Conservation (phyloP, 805 yeast species). For the Starmerella asiatica region DNA sequence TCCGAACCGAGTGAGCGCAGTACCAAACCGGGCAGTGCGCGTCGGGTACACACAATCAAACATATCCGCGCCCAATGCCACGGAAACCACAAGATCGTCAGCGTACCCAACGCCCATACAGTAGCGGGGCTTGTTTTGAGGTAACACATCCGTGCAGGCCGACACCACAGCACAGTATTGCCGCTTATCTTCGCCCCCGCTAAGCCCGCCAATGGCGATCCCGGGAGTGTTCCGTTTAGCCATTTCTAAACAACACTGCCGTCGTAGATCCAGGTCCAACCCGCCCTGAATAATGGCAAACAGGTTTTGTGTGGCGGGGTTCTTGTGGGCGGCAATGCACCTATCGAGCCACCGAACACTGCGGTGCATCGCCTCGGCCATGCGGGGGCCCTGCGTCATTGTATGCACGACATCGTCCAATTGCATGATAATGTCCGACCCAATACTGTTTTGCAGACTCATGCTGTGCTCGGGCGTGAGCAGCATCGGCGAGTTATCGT, state of each 20-base stretch:
- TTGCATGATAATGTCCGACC: constrained; percentile 37
- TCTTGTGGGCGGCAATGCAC: constrained; percentile 33
- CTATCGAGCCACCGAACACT: constrained; percentile 35
- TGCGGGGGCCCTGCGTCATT: constrained; percentile 33
- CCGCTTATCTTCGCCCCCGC: constrained; percentile 35
- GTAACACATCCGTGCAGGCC: constrained; percentile 31
- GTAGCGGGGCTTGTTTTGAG: constrained; percentile 32
- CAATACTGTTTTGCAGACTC: constrained; percentile 33
- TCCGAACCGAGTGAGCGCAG: constrained; percentile 32
- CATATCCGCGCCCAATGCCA: constrained; percentile 35
- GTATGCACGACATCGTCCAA: constrained; percentile 35
- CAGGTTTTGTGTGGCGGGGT: constrained; percentile 32
- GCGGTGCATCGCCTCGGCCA: constrained; percentile 35
- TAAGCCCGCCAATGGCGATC: constrained; percentile 36
- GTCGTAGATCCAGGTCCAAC: constrained; percentile 30
- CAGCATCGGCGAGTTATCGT: constrained; percentile 35
- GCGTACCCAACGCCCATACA: constrained; percentile 39
- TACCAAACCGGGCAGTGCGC: constrained; percentile 34
- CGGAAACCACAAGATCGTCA: constrained; percentile 34
- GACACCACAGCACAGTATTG: constrained; percentile 31
- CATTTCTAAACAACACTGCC: constrained; percentile 33
- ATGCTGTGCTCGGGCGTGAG: constrained; percentile 38
- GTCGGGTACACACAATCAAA: constrained; percentile 37
- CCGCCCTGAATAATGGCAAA: constrained; percentile 37
- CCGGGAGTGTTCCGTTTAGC: constrained; percentile 34